phyloP scores from a whole-genome alignment of 1,284 basidiomycete genomes.

The Anthracocystis walkeri region DNA sequence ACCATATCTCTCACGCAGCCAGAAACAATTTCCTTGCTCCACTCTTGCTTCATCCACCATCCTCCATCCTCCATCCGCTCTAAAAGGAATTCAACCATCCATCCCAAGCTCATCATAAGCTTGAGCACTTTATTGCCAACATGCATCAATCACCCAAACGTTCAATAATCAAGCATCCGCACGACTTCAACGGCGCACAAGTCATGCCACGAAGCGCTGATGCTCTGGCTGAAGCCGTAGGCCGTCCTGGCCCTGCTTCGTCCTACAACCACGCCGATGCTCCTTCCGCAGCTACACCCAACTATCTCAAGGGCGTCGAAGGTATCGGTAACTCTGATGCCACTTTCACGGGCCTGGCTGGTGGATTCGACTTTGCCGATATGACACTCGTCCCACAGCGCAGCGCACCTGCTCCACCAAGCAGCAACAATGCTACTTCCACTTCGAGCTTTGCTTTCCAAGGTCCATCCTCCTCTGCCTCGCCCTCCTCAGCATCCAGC shows the following conservation, averaged over 20 bases:
- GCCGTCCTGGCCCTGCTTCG: conserved; percentile 8
- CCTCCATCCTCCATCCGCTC: not conserved
- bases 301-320: conserved; percentile 40
- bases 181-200: conserved; percentile 61
- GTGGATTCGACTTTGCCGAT: conserved; percentile 45
- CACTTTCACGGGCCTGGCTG: conserved; percentile 31
- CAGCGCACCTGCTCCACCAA: conserved; percentile 59
- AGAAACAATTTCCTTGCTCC: not conserved
- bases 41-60: not conserved
- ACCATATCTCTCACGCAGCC: no score
- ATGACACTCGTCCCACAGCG: conserved; percentile 60
- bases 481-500: conserved; percentile 13
- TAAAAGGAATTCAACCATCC: not conserved
- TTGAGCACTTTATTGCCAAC: conserved; percentile 7
- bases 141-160: conserved; percentile 58
- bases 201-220: conserved; percentile 50
- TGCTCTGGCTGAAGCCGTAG: conserved; percentile 36
- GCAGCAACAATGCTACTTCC: conserved; percentile 15
- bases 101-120: not conserved
- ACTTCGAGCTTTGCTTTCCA: conserved; percentile 16
- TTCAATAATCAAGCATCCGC: conserved; percentile 63
- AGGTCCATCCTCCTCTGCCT: conserved; percentile 17
- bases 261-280: conserved; percentile 12
- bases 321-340: conserved; percentile 38
- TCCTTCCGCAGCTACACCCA: conserved; percentile 29